Base-by-base conservation (phyloP, 108 stramenopile genomes). In the Skeletonema potamos region DNA sequence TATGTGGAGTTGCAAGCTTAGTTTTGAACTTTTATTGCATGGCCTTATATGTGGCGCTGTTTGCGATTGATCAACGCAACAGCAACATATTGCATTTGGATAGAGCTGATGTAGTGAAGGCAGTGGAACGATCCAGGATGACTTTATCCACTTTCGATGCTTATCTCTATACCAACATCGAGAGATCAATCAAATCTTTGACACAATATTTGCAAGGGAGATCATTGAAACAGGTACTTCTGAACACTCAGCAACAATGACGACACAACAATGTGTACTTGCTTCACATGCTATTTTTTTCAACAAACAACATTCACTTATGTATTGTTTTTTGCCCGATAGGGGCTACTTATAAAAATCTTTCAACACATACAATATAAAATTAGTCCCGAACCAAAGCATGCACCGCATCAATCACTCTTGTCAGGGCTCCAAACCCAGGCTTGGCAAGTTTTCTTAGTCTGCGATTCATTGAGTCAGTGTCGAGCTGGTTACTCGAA, bases 381-480 rank as follows among this genome's bases (percentile, higher is more conserved):
- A 30, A 29, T 64, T 72, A 56, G 7, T n/a, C n/a, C n/a, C 48
- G 37, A 6, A 83, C 44, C 55, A 82, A 77, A 27, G 81, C 70
- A 54, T 62, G 48, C 44, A 88, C 63, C 28, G 79, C 72, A 44
- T 89, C 85, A 73, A 86, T 71, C 1, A 87, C 81, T 66, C 87
- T 68, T 8, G 89, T 81, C 4, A 93, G 69, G 54, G 84, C 82
- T 2, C 89, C 87, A 72, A 86, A 90, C 13, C 89, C 92, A 18
- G 92, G 89, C 54, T 85, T 89, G 27, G 84, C 68, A 55, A 74
- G 76, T 74, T 86, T 89, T 26, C 60, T 59, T 37, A 93, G 64
- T 24, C 71, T 60, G 18, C 76, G 79, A 12, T 69, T 54, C 26
- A 93, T 43, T 36, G 39, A 64, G 7, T 88, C 83, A 27, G 85